Evolutionary conservation across 1,284 basidiomycete species (phyloP), one percentile per base, ranked within the genome.

Genomic region (Microbotryum lychnidis-dioicae): DNA sequence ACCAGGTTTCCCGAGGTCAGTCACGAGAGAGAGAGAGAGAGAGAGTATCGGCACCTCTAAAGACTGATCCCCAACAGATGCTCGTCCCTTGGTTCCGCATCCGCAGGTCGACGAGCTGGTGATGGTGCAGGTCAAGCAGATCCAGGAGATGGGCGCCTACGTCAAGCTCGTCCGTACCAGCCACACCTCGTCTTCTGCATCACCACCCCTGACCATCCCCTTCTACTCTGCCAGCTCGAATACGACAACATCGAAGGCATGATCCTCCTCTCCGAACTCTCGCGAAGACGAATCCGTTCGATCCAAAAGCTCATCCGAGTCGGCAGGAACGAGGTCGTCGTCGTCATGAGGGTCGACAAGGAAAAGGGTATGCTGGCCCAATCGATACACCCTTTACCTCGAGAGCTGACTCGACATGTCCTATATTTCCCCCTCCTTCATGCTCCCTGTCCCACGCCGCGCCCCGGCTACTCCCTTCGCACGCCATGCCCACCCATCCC

Each of bases 201-300:
- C 33, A 37, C 16, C 20, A n/a, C 53, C 5, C 20, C 31, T 50
- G 12, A 50, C 9, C 51, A 2, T 50, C 20, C 31, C 33, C 53
- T 18, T 14, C 48, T 4, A 25, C 5, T 8, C 56, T 12, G 21
- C 25, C 76, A 96, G 91, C 86, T 97, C 73, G 93, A 97, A 78
- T 97, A 98, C 75, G 94, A 98, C 77, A 93, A 93, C 75, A 96
- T 94, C 62, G 96, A 99, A 76, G 94, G 96, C 71, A 99, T 99
- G 94, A 98, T 99, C 71, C 78, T 98, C 33, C 85, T 98, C 25
- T 97, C 94, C 10, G 96, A 98, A 77, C 85, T 99, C 9, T 97
- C 92, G 21, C 81, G 96, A 73, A 83, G 96, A 75, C 94, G 96
- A 77, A 99, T 99, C 73, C 80, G 94, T 72, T 94, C 90, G 21